Evolutionary conservation across 805 yeast species (phyloP).

Genomic region (Jamesozyma rosinii): DNA sequence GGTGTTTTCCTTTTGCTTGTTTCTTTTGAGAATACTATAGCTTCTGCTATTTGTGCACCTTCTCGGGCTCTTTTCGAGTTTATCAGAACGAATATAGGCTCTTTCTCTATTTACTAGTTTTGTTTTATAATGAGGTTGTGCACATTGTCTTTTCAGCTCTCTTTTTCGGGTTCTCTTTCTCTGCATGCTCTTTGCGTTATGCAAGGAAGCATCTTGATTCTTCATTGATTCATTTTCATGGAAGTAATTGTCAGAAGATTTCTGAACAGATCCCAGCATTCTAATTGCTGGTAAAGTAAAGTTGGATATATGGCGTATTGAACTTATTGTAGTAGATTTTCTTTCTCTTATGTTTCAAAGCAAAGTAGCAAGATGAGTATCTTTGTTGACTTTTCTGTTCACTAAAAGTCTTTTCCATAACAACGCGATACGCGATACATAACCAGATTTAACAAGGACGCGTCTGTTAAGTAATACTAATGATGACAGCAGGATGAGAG

Average conservation of each 20-base stretch:
- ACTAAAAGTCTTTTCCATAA: too few relatives aligned
- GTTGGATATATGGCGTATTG: too few relatives aligned
- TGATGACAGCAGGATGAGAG: too few relatives aligned
- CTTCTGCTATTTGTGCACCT: neutral
- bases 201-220: neutral
- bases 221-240: neutral
- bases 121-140: neutral
- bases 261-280: neutral
- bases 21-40: neutral
- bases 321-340: too few relatives aligned
- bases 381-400: too few relatives aligned
- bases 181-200: neutral
- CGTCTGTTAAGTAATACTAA: too few relatives aligned
- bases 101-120: neutral
- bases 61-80: neutral
- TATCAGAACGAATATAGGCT: neutral
- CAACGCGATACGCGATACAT: too few relatives aligned
- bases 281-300: neutral
- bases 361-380: too few relatives aligned
- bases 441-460: too few relatives aligned
- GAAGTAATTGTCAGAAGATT: neutral
- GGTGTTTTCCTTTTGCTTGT: neutral
- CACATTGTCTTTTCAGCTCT: neutral
- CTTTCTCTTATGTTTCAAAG: too few relatives aligned
- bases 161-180: neutral